A percentile compares a stretch with the other conserved stretches of the same genome.
These are phyloP conservation scores for Byssochlamys sp. DNA, from an alignment of 2,329 filamentous ascomycete genomes.

Conservation along the genomic window DNA sequence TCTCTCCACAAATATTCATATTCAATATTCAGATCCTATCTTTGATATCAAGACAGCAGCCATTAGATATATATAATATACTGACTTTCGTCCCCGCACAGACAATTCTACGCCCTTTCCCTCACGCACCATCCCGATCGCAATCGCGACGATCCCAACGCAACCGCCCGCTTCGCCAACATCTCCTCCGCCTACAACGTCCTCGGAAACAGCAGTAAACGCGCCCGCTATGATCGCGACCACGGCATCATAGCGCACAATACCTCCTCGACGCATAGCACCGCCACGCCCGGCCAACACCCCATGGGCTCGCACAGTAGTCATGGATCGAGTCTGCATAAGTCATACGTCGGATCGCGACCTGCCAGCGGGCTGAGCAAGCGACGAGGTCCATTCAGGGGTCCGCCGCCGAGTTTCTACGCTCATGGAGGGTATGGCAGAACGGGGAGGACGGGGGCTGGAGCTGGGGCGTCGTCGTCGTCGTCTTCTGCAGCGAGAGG, in stretches of 20 bases:
- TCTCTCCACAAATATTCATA: neutral
- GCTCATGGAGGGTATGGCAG: slow-evolving; percentile 67
- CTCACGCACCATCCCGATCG: slow-evolving; percentile 88
- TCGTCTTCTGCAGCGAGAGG: slow-evolving; percentile 5
- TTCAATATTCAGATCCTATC: too few species aligned
- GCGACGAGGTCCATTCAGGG: slow-evolving; percentile 64
- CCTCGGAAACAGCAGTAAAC: slow-evolving; percentile 63
- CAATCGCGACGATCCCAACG: slow-evolving; percentile 65
- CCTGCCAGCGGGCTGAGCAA: slow-evolving; percentile 72
- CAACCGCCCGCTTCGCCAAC: slow-evolving; percentile 66
- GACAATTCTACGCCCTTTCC: slow-evolving; percentile 77
- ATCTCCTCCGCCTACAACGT: slow-evolving; percentile 76
- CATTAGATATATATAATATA: too few species aligned
- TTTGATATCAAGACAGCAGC: too few species aligned
- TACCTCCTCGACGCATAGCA: slow-evolving; percentile 20
- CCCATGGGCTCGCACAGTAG: slow-evolving; percentile 48
- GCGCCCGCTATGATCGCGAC: slow-evolving; percentile 67
- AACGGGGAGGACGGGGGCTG: slow-evolving; percentile 47
- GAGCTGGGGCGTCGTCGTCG: slow-evolving; percentile 25
- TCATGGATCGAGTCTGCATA: slow-evolving; percentile 26
- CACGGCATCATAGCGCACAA: slow-evolving; percentile 29
- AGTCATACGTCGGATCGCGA: slow-evolving; percentile 48
- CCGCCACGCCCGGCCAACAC: slow-evolving; percentile 21
- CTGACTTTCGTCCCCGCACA: neutral
- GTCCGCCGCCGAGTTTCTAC: slow-evolving; percentile 85